Evolutionary conservation across 352 stramenopile species (phyloP).

Genomic region (Pythium chondricola): DNA sequence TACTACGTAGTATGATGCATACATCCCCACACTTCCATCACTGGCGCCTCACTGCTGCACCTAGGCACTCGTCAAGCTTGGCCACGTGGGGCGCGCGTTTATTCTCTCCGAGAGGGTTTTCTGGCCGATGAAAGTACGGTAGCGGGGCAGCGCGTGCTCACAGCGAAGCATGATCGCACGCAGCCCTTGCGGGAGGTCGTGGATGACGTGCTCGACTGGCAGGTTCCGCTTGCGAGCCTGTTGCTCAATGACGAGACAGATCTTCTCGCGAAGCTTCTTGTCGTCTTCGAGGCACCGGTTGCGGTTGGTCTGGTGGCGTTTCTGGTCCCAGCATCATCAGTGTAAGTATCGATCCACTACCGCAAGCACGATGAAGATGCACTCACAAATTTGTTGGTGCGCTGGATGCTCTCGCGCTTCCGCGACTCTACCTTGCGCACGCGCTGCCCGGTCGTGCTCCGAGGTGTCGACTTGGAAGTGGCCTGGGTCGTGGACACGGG

Average conservation of each 20-base stretch:
- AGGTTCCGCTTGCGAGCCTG: neutral
- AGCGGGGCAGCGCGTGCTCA: conserved; percentile 1
- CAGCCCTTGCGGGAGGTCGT: conserved; percentile 1
- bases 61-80: conserved; percentile 71
- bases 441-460: neutral
- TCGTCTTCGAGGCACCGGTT: conserved; percentile 7
- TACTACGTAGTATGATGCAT: too few species aligned
- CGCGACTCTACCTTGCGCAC: conserved; percentile 11
- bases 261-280: neutral
- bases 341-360: neutral
- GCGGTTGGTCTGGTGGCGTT: neutral
- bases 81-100: conserved; percentile 13
- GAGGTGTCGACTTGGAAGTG: neutral
- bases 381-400: conserved; percentile 15
- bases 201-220: neutral
- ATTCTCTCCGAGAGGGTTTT: conserved; percentile 13
- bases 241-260: neutral
- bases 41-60: too few species aligned
- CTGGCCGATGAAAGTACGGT: conserved; percentile 17
- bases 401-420: conserved; percentile 16
- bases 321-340: neutral
- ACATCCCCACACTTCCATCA: too few species aligned
- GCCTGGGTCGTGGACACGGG: too few species aligned
- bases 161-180: conserved; percentile 4
- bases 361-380: neutral